Conservation (phyloP, 2,329 filamentous ascomycete genomes). For the Gremmenia infestans region DNA sequence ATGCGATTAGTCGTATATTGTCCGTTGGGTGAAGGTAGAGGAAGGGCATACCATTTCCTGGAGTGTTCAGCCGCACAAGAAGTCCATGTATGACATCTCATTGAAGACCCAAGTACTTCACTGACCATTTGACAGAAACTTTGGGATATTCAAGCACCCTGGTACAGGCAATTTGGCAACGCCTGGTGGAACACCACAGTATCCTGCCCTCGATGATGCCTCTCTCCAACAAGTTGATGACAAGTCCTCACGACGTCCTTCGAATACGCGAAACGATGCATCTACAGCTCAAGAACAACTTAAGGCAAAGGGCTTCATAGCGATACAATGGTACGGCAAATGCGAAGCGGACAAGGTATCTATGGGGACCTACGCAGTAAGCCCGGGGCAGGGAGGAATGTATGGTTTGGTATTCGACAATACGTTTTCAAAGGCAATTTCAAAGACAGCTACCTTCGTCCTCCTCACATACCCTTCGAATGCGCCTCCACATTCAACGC, state of each 20-base stretch:
- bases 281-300: conserved; percentile 59
- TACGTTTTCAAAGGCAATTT: conserved; percentile 92
- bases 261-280: conserved; percentile 51
- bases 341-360: conserved; percentile 95
- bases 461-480: conserved; percentile 89
- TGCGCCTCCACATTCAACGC: conserved; percentile 67
- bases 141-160: conserved; percentile 96
- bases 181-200: conserved; percentile 10
- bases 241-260: conserved; percentile 25
- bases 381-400: conserved; percentile 73
- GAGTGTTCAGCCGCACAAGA: conserved; percentile 97
- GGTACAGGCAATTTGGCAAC: conserved; percentile 43
- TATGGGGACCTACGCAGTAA: conserved; percentile 82
- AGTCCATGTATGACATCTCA: conserved; percentile 66
- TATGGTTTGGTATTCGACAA: conserved; percentile 98
- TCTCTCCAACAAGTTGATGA: conserved; percentile 24
- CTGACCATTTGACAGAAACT: conserved; percentile 57
- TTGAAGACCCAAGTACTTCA: neutral
- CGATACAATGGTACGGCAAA: conserved; percentile 84
- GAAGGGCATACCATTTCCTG: conserved; percentile 91
- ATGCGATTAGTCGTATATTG: conserved; percentile 77
- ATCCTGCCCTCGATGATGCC: conserved; percentile 21
- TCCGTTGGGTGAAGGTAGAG: conserved; percentile 92
- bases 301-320: conserved; percentile 61
- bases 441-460: conserved; percentile 92